Conservation (phyloP, 2,329 filamentous ascomycete genomes). For the Colletotrichum endophyticum region DNA sequence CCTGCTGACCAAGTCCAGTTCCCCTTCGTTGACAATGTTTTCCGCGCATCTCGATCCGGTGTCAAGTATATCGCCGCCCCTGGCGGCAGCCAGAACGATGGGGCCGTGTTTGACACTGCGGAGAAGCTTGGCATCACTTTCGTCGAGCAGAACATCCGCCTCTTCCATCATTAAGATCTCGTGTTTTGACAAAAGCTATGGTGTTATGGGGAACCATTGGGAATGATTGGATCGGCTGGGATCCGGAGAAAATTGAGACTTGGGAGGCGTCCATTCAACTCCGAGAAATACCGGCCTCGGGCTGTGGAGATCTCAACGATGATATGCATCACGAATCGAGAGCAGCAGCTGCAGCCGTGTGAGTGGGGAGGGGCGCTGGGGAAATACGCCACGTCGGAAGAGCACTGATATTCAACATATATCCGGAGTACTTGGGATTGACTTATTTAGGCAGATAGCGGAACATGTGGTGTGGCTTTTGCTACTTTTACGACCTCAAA, state of each 20-base stretch:
- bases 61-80: conserved; percentile 97
- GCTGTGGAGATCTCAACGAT: not conserved
- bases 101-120: conserved; percentile 82
- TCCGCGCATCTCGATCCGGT: conserved; percentile 85
- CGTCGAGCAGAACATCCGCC: conserved; percentile 89
- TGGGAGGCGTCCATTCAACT: not conserved
- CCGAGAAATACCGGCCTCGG: not conserved
- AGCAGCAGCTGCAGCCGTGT: not conserved
- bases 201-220: conserved; percentile 12
- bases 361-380: not conserved
- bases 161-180: conserved; percentile 85
- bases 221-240: not conserved
- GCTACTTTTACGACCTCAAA: not conserved
- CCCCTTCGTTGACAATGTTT: conserved; percentile 98
- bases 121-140: conserved; percentile 93
- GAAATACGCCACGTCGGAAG: not conserved
- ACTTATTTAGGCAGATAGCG: not conserved
- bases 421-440: conserved; percentile 12
- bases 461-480: not conserved
- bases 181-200: not conserved
- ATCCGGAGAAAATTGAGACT: not conserved
- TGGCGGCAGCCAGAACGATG: conserved; percentile 86
- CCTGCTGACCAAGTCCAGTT: conserved; percentile 62
- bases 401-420: conserved; percentile 20
- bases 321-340: not conserved